Evolutionary conservation across 2,329 filamentous ascomycete genomes (phyloP).

Genomic region (Penicillium verrucosum): DNA sequence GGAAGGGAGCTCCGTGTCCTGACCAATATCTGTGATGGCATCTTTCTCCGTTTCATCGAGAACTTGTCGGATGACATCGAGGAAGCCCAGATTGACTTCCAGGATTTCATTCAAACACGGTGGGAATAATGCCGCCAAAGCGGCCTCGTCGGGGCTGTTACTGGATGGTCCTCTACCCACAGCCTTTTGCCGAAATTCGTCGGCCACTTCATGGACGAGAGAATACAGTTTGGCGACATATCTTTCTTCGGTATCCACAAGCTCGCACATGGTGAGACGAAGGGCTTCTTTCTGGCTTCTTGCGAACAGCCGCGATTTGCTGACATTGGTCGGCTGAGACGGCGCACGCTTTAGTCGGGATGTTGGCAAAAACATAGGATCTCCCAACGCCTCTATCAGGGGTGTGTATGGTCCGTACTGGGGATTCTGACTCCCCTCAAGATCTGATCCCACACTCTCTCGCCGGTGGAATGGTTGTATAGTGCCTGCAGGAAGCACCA

Average conservation of each 20-base stretch:
- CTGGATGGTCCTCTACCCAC: conserved; percentile 58
- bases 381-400: conserved; percentile 74
- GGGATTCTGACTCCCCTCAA: conserved; percentile 31
- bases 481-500: conserved; percentile 75
- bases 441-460: conserved; percentile 54
- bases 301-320: conserved; percentile 72
- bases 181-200: conserved; percentile 72
- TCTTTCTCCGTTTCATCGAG: conserved; percentile 82
- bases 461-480: conserved; percentile 62
- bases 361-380: conserved; percentile 82
- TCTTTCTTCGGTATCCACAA: conserved; percentile 89
- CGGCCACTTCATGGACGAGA: conserved; percentile 74
- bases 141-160: conserved; percentile 67
- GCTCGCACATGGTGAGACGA: conserved; percentile 81
- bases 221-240: conserved; percentile 88
- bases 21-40: conserved; percentile 72
- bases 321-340: conserved; percentile 78
- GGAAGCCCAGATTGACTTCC: conserved; percentile 74
- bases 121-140: conserved; percentile 76
- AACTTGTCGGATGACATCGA: conserved; percentile 69
- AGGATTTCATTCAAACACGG: conserved; percentile 75
- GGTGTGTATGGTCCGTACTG: conserved; percentile 77
- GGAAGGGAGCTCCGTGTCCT: conserved; percentile 49
- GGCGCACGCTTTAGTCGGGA: conserved; percentile 79
- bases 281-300: conserved; percentile 79